phyloP scores from a whole-genome alignment of 106 monocot species.

The Xerophyta viscosa region DNA sequence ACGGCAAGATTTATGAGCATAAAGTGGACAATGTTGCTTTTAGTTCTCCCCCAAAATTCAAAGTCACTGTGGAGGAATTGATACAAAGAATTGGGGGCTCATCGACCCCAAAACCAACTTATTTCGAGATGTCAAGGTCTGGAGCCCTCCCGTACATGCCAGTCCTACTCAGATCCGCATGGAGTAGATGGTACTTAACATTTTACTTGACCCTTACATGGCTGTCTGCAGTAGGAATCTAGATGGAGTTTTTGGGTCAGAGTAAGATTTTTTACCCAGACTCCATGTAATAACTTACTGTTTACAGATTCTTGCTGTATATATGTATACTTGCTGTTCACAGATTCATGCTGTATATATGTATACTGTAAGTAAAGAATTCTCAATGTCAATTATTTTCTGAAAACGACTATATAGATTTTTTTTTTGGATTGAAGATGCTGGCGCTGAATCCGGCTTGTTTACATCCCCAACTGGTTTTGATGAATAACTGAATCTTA shows the following conservation, averaged over 20 bases:
- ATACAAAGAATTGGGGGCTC: constrained; percentile 59
- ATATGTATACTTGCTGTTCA: background rate
- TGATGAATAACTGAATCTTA: no score
- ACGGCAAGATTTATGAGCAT: constrained; percentile 88
- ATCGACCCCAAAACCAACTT: constrained; percentile 61
- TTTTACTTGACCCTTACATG: constrained; percentile 27
- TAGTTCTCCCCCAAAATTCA: constrained; percentile 54
- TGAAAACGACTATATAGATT: no score
- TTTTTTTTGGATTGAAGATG: no score
- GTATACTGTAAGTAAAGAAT: no score
- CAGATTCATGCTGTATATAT: no score
- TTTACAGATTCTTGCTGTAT: background rate
- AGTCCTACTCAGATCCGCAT: constrained; percentile 27
- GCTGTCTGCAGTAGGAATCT: constrained; percentile 9
- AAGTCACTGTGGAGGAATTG: constrained; percentile 46
- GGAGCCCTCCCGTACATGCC: constrained; percentile 7
- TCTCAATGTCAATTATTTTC: no score
- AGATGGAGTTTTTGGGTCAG: no score
- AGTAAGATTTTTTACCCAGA: constrained; percentile 11
- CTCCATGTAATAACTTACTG: background rate
- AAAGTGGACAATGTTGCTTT: constrained; percentile 59
- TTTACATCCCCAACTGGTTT: no score
- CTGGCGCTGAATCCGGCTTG: no score
- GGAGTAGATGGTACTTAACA: constrained; percentile 41
- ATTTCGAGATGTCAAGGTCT: constrained; percentile 26